phyloP scores from a whole-genome alignment of 768 basidiomycete species.

The Pleurotus ostreatus region DNA sequence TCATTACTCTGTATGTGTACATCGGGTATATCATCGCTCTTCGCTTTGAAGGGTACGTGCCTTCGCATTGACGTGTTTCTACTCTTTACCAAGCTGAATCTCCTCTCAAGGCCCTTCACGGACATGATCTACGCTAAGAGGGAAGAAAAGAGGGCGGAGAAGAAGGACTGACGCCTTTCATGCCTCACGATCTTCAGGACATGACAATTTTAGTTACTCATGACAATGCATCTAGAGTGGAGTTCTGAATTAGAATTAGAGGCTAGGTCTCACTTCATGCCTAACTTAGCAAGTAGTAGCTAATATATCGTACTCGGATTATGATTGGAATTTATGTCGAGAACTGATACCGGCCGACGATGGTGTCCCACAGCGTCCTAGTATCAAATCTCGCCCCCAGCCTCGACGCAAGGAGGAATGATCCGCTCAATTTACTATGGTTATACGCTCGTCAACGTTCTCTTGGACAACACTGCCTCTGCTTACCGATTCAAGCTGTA shows the following conservation, averaged over 20 bases:
- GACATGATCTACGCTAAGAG: slow-evolving; percentile 76
- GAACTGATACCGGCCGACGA: slow-evolving; percentile 42
- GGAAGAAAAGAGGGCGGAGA: slow-evolving; percentile 38
- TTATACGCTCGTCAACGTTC: neutral
- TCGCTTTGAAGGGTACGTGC: slow-evolving; percentile 81
- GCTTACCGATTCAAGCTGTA: slow-evolving; percentile 86
- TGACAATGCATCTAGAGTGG: slow-evolving; percentile 5
- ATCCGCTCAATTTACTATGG: slow-evolving; percentile 73
- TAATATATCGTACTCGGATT: too few species aligned
- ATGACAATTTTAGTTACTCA: neutral
- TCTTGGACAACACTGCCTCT: neutral
- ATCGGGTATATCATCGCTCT: slow-evolving; percentile 82
- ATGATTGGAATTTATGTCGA: neutral
- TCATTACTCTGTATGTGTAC: slow-evolving; percentile 80
- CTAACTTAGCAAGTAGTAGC: neutral
- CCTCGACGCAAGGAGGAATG: slow-evolving; percentile 74
- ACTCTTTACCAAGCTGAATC: neutral
- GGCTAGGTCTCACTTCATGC: neutral
- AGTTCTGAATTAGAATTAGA: slow-evolving; percentile 3
- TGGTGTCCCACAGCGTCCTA: slow-evolving; percentile 68
- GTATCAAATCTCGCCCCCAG: slow-evolving; percentile 75
- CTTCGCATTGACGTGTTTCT: neutral
- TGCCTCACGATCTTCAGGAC: neutral
- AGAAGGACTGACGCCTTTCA: slow-evolving; percentile 1
- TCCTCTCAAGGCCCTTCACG: slow-evolving; percentile 59